Conservation (phyloP, 305 asterid species). For the Fraxinus xanthoxyloides region DNA sequence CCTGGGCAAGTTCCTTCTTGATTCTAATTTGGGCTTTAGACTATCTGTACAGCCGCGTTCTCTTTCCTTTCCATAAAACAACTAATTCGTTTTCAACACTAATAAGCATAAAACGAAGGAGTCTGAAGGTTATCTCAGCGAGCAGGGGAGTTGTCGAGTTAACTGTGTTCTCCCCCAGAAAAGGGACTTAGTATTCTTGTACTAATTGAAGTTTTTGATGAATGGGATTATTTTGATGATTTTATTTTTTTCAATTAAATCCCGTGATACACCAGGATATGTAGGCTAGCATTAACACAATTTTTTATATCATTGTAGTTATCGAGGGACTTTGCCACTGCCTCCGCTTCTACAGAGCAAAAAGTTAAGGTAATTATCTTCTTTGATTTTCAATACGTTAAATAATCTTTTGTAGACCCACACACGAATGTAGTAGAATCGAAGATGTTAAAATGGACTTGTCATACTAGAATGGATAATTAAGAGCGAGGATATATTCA, state of each 20-base stretch:
- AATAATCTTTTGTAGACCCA: constrained; percentile 31
- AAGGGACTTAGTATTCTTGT: neutral
- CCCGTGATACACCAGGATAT: neutral
- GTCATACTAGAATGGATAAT: neutral
- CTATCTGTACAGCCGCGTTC: neutral
- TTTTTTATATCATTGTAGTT: constrained; percentile 40
- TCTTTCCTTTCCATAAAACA: neutral
- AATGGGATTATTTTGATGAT: neutral
- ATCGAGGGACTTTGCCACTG: constrained; percentile 57
- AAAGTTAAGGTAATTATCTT: constrained; percentile 62
- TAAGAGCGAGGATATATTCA: neutral
- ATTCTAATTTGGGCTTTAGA: neutral
- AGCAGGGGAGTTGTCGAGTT: neutral
- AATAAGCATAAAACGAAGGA: neutral
- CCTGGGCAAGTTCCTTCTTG: neutral
- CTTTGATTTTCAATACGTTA: constrained; percentile 32
- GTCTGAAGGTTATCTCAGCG: neutral
- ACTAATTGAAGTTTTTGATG: neutral
- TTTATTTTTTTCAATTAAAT: neutral
- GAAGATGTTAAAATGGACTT: neutral
- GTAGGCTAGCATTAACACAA: constrained; percentile 10
- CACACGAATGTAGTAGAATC: neutral
- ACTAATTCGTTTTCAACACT: neutral
- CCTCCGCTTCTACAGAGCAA: constrained; percentile 53
- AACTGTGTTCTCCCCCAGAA: neutral